phyloP scores from a whole-genome alignment of 495 filamentous ascomycete species.

The Endocarpon pusillum region DNA sequence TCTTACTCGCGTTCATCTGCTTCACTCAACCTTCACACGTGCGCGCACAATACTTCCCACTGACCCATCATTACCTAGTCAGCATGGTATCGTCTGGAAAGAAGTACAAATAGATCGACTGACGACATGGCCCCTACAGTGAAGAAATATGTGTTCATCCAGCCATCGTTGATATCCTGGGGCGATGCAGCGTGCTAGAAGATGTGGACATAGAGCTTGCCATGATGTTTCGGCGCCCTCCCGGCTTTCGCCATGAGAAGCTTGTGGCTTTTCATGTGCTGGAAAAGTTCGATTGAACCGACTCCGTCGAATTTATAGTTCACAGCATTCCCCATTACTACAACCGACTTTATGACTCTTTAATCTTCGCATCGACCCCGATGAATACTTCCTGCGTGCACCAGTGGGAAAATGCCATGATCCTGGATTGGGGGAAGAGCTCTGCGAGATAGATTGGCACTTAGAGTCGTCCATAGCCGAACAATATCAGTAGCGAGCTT shows the following conservation, averaged over 20 bases:
- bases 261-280: slow-evolving; percentile 62
- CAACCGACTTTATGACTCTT: slow-evolving; percentile 32
- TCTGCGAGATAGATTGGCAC: slow-evolving; percentile 42
- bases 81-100: slow-evolving; percentile 45
- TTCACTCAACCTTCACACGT: slow-evolving; percentile 48
- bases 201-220: slow-evolving; percentile 48
- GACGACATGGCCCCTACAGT: slow-evolving; percentile 52
- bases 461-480: slow-evolving; percentile 49
- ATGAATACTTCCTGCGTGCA: slow-evolving; percentile 45
- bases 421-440: slow-evolving; percentile 34
- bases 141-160: slow-evolving; percentile 56
- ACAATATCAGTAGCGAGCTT: slow-evolving; percentile 5
- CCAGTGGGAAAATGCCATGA: slow-evolving; percentile 50
- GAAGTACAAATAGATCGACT: slow-evolving; percentile 43
- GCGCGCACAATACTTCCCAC: slow-evolving; percentile 43
- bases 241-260: slow-evolving; percentile 41
- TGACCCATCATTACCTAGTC: slow-evolving; percentile 46
- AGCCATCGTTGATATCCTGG: slow-evolving; percentile 51
- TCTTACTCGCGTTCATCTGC: slow-evolving; percentile 34
- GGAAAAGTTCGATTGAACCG: slow-evolving; percentile 48
- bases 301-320: slow-evolving; percentile 48
- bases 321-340: slow-evolving; percentile 44
- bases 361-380: slow-evolving; percentile 32
- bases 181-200: slow-evolving; percentile 42
- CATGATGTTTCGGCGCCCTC: slow-evolving; percentile 34